Evolutionary conservation across 768 basidiomycete genomes (phyloP).

Genomic region (Leccinellum luteum): DNA sequence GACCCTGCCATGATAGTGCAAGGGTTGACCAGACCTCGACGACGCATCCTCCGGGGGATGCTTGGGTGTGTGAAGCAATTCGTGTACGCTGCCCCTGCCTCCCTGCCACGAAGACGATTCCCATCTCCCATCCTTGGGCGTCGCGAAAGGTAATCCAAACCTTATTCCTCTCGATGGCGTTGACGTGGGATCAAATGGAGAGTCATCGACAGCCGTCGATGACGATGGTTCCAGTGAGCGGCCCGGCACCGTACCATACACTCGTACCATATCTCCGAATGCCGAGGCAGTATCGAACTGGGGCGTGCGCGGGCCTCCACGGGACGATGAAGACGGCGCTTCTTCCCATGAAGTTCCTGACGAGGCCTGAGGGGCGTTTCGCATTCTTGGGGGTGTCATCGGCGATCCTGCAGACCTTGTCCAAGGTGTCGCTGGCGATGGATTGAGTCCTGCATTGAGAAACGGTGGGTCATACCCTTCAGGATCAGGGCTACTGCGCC

Average conservation of each 20-base stretch:
- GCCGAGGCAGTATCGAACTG: slow-evolving; percentile 33
- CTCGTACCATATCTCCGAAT: slow-evolving; percentile 35
- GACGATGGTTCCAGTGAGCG: slow-evolving; percentile 31
- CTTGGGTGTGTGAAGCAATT: slow-evolving; percentile 55
- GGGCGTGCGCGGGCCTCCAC: slow-evolving; percentile 56
- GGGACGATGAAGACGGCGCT: slow-evolving; percentile 41
- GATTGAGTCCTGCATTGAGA: slow-evolving; percentile 50
- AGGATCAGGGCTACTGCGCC: slow-evolving; percentile 17
- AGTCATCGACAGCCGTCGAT: slow-evolving; percentile 40
- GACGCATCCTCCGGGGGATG: slow-evolving; percentile 27
- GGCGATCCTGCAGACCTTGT: slow-evolving; percentile 35
- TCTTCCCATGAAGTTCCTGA: slow-evolving; percentile 46
- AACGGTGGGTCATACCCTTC: slow-evolving; percentile 56
- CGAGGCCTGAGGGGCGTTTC: slow-evolving; percentile 27
- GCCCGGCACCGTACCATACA: slow-evolving; percentile 40
- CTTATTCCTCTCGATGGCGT: slow-evolving; percentile 79
- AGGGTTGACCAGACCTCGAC: slow-evolving; percentile 7
- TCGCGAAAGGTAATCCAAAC: slow-evolving; percentile 55
- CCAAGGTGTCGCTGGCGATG: slow-evolving; percentile 58
- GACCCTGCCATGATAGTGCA: slow-evolving; percentile 14
- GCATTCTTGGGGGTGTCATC: slow-evolving; percentile 46
- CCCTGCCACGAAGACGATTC: slow-evolving; percentile 15
- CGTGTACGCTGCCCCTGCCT: slow-evolving; percentile 36
- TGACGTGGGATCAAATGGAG: slow-evolving; percentile 73
- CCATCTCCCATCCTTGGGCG: slow-evolving; percentile 60